Percentiles rank a stretch among this genome's conserved stretches.
Evolutionary conservation across 495 filamentous ascomycete species (phyloP).

Genomic region (Evernia prunastri): DNA sequence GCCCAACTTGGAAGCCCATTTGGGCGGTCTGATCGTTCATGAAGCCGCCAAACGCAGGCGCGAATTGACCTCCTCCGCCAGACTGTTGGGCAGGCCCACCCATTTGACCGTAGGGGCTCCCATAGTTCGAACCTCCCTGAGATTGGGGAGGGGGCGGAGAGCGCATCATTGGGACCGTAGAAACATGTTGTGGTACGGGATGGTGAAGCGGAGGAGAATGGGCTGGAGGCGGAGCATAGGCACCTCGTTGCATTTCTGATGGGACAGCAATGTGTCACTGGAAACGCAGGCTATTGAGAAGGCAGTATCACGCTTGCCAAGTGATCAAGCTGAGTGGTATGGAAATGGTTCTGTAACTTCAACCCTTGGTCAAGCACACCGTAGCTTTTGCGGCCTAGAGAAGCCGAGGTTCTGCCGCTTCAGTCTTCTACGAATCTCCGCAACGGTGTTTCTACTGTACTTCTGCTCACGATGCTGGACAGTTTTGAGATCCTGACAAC

Average conservation of each 20-base stretch:
- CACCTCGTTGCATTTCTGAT: constrained; percentile 67
- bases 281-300: too few relatives aligned
- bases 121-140: constrained; percentile 40
- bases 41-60: constrained; percentile 74
- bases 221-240: constrained; percentile 67
- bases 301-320: not conserved
- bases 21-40: constrained; percentile 96
- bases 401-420: constrained; percentile 12
- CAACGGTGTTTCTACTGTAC: not conserved
- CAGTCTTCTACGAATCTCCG: not conserved
- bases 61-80: constrained; percentile 51
- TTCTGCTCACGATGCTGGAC: constrained; percentile 63
- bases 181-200: constrained; percentile 96
- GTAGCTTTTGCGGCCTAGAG: constrained; percentile 12
- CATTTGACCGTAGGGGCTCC: constrained; percentile 58
- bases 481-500: constrained; percentile 93
- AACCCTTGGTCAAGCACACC: constrained; percentile 3
- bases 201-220: constrained; percentile 96
- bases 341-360: not conserved
- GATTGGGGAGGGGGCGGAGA: constrained; percentile 82
- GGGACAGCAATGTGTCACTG: not conserved
- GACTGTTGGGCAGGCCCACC: constrained; percentile 41
- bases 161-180: constrained; percentile 96
- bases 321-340: not conserved
- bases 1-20: constrained; percentile 90